Conservation (phyloP, 1,284 basidiomycete genomes). For the Testicularia cyperi region DNA sequence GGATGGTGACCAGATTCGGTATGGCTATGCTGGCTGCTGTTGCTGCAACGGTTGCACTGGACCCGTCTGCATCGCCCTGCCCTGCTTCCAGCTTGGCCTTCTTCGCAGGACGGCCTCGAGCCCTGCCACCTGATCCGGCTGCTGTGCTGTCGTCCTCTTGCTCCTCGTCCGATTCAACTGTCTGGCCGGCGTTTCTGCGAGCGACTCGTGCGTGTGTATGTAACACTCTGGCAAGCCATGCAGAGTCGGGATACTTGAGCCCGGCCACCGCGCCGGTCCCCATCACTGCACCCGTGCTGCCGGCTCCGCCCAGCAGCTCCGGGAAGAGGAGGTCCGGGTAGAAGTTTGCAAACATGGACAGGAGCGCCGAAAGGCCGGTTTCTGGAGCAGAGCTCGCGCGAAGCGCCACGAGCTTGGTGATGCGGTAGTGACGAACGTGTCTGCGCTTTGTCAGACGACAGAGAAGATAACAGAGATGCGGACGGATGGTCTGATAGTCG, state of each 20-base stretch:
- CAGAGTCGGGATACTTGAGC: conserved; percentile 36
- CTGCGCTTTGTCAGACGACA: conserved; percentile 32
- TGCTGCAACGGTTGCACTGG: conserved; percentile 2
- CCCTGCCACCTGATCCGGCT: conserved; percentile 12
- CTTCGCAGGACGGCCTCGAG: conserved; percentile 11
- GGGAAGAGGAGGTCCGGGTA: conserved; percentile 45
- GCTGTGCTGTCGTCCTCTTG: conserved; percentile 4
- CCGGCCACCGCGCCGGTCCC: conserved; percentile 14
- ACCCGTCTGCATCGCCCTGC: neutral
- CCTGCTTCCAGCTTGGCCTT: conserved; percentile 1
- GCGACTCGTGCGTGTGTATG: conserved; percentile 22
- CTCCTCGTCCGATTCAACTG: conserved; percentile 28
- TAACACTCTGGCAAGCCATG: conserved; percentile 29
- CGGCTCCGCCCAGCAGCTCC: conserved; percentile 26
- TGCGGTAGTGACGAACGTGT: conserved; percentile 43
- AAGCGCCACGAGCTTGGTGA: conserved; percentile 39
- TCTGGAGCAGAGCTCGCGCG: conserved; percentile 28
- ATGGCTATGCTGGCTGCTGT: conserved; percentile 12
- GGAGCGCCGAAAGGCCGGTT: conserved; percentile 22
- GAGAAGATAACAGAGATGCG: conserved; percentile 39
- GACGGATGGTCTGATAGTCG: conserved; percentile 39
- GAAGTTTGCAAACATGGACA: conserved; percentile 43
- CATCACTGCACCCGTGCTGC: conserved; percentile 10
- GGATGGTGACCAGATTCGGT: conserved; percentile 34
- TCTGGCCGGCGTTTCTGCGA: conserved; percentile 8